Percentiles rank a stretch among this genome's conserved stretches.
Evolutionary conservation across 1,284 basidiomycete species (phyloP).

Genomic region (Ustilago crameri): DNA sequence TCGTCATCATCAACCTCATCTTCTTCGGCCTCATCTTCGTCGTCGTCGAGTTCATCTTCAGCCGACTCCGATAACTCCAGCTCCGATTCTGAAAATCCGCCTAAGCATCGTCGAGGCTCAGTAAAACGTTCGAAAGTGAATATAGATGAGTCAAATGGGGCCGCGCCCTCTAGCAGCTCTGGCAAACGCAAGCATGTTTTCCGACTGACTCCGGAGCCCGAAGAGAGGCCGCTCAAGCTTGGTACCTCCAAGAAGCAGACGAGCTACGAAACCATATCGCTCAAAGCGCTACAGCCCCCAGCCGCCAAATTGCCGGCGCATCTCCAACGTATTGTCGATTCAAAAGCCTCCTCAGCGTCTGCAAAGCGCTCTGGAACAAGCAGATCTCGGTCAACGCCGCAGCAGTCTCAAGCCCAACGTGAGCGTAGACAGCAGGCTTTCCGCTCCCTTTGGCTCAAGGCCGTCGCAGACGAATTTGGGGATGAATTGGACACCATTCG

Average conservation of each 20-base stretch:
- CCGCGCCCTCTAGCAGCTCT: background rate
- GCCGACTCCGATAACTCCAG: constrained; percentile 22
- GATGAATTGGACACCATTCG: constrained; percentile 56
- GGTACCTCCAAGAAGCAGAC: background rate
- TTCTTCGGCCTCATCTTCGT: constrained; percentile 9
- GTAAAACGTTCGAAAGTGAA: background rate
- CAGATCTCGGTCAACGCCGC: background rate
- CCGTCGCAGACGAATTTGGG: constrained; percentile 56
- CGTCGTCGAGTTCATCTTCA: constrained; percentile 15
- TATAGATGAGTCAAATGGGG: background rate
- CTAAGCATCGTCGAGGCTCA: background rate
- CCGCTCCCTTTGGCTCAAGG: constrained; percentile 52
- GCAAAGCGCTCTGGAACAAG: background rate
- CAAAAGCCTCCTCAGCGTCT: constrained; percentile 11
- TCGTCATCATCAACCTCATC: constrained; percentile 1
- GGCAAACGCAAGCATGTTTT: constrained; percentile 17
- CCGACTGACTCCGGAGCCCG: constrained; percentile 31
- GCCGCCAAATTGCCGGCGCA: constrained; percentile 4
- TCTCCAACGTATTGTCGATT: constrained; percentile 32
- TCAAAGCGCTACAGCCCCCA: constrained; percentile 14
- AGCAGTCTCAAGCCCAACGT: constrained; percentile 17
- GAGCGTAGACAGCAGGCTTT: constrained; percentile 41
- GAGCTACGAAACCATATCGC: background rate
- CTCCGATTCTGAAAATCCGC: background rate
- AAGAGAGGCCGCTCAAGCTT: background rate